Percentiles rank a stretch among this genome's conserved stretches.
Evolutionary conservation across 2,329 filamentous ascomycete species (phyloP).

Genomic region (Alternaria ethzedia): DNA sequence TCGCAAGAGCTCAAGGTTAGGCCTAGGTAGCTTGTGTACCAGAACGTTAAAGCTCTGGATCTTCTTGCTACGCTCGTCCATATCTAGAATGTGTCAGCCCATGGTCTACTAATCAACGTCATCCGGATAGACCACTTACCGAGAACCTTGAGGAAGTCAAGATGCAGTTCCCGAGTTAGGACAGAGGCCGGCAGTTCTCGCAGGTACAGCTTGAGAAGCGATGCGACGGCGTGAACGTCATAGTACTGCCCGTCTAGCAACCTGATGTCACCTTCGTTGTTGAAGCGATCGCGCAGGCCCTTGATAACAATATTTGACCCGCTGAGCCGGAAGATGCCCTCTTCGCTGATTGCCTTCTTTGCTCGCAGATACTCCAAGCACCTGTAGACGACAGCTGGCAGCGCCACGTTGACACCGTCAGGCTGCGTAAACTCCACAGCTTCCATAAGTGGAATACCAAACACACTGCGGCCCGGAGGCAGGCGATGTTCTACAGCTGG

Average conservation of each 20-base stretch:
- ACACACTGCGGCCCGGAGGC: constrained; percentile 66
- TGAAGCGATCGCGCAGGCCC: constrained; percentile 88
- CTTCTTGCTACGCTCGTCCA: constrained; percentile 77
- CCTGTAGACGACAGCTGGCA: constrained; percentile 93
- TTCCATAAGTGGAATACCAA: constrained; percentile 84
- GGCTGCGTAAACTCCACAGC: constrained; percentile 84
- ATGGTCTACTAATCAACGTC: background rate
- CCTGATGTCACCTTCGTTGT: constrained; percentile 89
- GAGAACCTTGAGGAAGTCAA: constrained; percentile 84
- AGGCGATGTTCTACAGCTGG: constrained; percentile 32
- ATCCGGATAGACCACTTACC: constrained; percentile 50
- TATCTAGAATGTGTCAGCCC: constrained; percentile 59
- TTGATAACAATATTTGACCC: constrained; percentile 97
- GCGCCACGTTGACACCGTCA: constrained; percentile 71
- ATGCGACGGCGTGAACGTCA: constrained; percentile 95
- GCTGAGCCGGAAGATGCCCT: constrained; percentile 95
- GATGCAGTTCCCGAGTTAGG: constrained; percentile 85
- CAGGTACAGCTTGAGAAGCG: constrained; percentile 90
- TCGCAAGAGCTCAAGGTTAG: constrained; percentile 81
- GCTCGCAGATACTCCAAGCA: constrained; percentile 91
- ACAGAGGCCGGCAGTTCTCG: constrained; percentile 91
- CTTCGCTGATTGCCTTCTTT: constrained; percentile 81
- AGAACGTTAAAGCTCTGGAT: constrained; percentile 76
- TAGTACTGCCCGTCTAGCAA: constrained; percentile 86
- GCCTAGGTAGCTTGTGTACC: constrained; percentile 77